These are phyloP conservation scores for Lasiodiplodia gonubiensis DNA, from an alignment of 2,329 filamentous ascomycete genomes.

Conservation along the genomic window DNA sequence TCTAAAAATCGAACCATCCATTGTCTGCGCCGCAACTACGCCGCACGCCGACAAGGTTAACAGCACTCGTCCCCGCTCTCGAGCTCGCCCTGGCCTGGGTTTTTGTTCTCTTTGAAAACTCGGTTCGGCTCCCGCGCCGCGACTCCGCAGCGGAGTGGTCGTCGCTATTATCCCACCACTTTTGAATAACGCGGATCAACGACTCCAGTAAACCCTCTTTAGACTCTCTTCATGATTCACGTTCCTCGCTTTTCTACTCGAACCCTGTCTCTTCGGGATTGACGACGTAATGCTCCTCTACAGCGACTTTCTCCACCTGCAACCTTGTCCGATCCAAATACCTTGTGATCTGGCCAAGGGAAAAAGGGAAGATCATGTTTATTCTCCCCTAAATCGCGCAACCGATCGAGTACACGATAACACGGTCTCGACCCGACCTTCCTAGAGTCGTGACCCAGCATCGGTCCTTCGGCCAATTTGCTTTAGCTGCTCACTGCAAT, in stretches of 20 bases:
- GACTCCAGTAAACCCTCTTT: not conserved
- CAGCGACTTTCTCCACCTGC: not conserved
- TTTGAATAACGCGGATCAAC: not conserved
- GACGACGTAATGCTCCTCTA: not conserved
- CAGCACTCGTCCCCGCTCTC: not conserved
- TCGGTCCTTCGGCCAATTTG: too few relatives aligned
- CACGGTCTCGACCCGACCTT: too few relatives aligned
- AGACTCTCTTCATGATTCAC: not conserved
- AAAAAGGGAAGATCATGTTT: too few relatives aligned
- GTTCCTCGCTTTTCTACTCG: not conserved
- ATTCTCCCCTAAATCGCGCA: too few relatives aligned
- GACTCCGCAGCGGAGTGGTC: not conserved
- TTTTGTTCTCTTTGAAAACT: not conserved
- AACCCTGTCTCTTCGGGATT: not conserved
- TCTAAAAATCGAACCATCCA: not conserved
- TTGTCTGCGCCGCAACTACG: slow-evolving; percentile 9
- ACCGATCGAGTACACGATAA: too few relatives aligned
- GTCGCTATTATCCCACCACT: not conserved
- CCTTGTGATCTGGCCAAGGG: not conserved
- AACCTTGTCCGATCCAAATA: not conserved
- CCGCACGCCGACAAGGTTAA: not conserved
- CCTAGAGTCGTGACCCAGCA: too few relatives aligned
- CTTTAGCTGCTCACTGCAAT: too few relatives aligned
- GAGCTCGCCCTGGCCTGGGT: not conserved
- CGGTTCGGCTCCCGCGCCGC: not conserved